Base-by-base conservation (phyloP, 805 yeast genomes). In the Suhomyces prunicola region DNA sequence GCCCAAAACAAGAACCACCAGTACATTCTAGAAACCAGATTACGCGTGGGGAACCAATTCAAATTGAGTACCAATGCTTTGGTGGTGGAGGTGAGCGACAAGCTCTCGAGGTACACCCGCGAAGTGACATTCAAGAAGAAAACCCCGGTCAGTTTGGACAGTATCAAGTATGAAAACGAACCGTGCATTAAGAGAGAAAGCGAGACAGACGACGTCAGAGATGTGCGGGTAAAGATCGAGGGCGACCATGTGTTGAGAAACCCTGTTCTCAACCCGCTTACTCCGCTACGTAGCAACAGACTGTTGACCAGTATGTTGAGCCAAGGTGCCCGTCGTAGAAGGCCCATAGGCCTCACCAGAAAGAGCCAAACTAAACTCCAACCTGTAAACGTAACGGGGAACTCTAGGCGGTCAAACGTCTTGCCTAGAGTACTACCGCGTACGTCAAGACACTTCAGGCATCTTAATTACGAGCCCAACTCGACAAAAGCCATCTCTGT, bases 11-110 rank as follows among this genome's bases (percentile, higher is more conserved):
- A 50, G 52, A 54, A 41, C 54, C 36, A 24, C 52, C 56, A 52
- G 57, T 35, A 54, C 57, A 44, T 61, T 67, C 44, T 60, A 26
- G 24, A 12, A 15, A 53, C 40, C 41, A 59, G 19, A 33, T 53
- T 47, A 26, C 47, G 44, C 22, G 57, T 50, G 9, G 69, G 64
- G 2, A 58, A 60, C 23, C 59, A 62, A 42, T 68, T 65, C 55
- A 58, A 57, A 42, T 52, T 72, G 6, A 67, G 73, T 1, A 66
- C 60, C 33, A 64, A 63, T 13, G 57, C 58, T 29, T 50, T 71
- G 13, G 47, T 76, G 33, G 54, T 57, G 13, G 56, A 57, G 12
- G 42, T 55, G 10, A 40, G 46, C 19, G 55, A 45, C 31, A 44
- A 48, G 29, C 26, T 44, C 15, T 17, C 41, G 19, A 29, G 46